Percentiles rank a stretch among this genome's conserved stretches.
Conservation (phyloP, 345 rosid genomes). For the Syzygium grande region DNA sequence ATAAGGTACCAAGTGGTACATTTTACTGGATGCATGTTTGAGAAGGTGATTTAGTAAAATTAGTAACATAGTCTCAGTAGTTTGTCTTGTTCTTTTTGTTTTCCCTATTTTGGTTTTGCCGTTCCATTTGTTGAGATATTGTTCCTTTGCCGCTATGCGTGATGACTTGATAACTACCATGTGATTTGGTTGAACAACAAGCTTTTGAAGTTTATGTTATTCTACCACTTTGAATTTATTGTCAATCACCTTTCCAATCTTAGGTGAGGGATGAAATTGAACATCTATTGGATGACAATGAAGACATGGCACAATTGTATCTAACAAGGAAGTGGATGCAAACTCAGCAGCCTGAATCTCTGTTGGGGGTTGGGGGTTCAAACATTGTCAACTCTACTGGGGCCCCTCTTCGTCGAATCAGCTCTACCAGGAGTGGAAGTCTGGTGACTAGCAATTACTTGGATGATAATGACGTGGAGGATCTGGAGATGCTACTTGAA, state of each 20-base stretch:
- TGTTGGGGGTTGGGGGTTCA: conserved; percentile 33
- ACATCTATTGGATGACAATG: conserved; percentile 77
- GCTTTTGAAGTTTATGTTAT: not conserved
- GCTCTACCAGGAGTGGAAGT: conserved; percentile 64
- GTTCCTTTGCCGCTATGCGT: not conserved
- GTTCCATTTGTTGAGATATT: not conserved
- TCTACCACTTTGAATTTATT: not conserved
- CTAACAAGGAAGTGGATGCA: conserved; percentile 73
- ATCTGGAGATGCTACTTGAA: conserved; percentile 87
- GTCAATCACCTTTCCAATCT: not conserved
- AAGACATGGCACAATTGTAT: conserved; percentile 83
- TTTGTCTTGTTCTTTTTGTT: not conserved
- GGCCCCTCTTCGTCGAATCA: conserved; percentile 26
- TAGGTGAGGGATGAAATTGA: conserved; percentile 94
- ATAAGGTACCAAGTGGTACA: not conserved
- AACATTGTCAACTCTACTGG: conserved; percentile 22
- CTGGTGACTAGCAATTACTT: conserved; percentile 34
- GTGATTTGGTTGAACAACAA: not conserved
- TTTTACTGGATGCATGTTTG: not conserved
- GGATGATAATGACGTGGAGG: conserved; percentile 71
- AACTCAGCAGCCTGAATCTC: conserved; percentile 62
- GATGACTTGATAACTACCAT: not conserved
- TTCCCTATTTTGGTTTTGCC: not conserved
- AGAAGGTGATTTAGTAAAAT: not conserved
- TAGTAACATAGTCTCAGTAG: not conserved